Evolutionary conservation across 257 asterid genomes (phyloP).

Genomic region (Forsythia suspensa): DNA sequence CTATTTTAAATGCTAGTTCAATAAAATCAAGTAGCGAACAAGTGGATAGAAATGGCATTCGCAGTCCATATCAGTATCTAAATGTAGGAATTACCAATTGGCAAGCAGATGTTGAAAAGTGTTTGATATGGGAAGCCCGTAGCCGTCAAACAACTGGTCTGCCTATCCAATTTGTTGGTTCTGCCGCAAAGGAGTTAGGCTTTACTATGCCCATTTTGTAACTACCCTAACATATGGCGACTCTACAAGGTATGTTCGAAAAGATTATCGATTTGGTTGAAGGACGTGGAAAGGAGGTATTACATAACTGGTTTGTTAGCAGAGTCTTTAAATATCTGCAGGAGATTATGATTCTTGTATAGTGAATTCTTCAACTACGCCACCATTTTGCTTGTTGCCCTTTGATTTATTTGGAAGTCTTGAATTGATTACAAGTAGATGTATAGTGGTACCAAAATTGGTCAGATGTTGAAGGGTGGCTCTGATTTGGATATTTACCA

Average conservation of each 20-base stretch:
- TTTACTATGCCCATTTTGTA: conserved; percentile 57
- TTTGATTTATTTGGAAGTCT: not conserved
- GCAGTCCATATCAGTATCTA: conserved; percentile 48
- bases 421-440: conserved; percentile 6
- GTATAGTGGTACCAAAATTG: not conserved
- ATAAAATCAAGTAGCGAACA: conserved; percentile 44
- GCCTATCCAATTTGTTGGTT: conserved; percentile 59
- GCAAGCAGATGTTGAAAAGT: conserved; percentile 76
- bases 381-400: not conserved
- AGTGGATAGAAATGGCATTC: conserved; percentile 38
- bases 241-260: conserved; percentile 5
- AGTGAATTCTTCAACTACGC: not conserved
- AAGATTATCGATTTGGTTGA: too few species aligned
- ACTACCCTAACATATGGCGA: not conserved
- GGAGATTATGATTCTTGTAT: not conserved
- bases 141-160: conserved; percentile 80
- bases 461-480: not conserved
- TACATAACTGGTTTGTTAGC: not conserved
- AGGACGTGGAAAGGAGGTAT: not conserved
- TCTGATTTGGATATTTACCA: not conserved
- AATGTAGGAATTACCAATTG: conserved; percentile 53
- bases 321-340: not conserved
- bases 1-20: conserved; percentile 61
- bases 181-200: conserved; percentile 89
- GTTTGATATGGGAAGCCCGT: conserved; percentile 91